Evolutionary conservation across 169 alveolate genomes (phyloP), one percentile per base, ranked within the genome.

Genomic region (Eimeria falciformis): DNA sequence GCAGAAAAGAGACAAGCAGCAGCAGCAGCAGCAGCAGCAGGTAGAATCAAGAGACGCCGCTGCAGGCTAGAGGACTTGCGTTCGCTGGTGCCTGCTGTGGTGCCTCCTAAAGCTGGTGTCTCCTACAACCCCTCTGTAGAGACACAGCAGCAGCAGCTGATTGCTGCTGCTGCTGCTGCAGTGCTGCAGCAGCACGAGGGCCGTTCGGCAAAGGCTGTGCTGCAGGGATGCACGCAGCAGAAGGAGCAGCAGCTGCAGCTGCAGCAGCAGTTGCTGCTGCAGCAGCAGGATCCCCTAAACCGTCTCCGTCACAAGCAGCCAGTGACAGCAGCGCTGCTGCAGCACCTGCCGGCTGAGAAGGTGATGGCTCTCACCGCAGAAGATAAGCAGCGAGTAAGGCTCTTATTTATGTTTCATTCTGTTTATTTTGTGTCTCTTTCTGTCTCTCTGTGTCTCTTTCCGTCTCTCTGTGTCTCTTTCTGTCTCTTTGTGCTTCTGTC

Each of bases 121-220:
- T 69, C 82, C 3, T 69, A 69, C 47, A 69, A 69, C 55, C 82
- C 82, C 29, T 69, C 82, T 2, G 4, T 18, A 69, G 55, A 69
- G 27, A 4, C 12, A 23, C 82, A 69, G 82, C 82, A 69, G 55
- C 47, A 69, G 55, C 50, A 33, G 82, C 56, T 69, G 12, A 37
- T 37, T 69, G 71, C 71, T 58, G 82, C 82, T 69, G 82, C 82
- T 29, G 82, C 82, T 29, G 55, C 82, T 29, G 82, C 82, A 29
- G 82, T 69, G 82, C 17, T 69, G 82, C 82, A 69, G 82, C 82
- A 69, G 82, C 82, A 69, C 27, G 29, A 69, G 55, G 82, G 82
- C 37, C 82, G 82, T 2, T 69, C 82, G 3, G 56, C 55, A 23
- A 47, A 69, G 18, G 82, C 82, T 4, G 82, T 40, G 50, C 46